Conservation (phyloP, 805 yeast genomes). For the Candida mattraensis region DNA sequence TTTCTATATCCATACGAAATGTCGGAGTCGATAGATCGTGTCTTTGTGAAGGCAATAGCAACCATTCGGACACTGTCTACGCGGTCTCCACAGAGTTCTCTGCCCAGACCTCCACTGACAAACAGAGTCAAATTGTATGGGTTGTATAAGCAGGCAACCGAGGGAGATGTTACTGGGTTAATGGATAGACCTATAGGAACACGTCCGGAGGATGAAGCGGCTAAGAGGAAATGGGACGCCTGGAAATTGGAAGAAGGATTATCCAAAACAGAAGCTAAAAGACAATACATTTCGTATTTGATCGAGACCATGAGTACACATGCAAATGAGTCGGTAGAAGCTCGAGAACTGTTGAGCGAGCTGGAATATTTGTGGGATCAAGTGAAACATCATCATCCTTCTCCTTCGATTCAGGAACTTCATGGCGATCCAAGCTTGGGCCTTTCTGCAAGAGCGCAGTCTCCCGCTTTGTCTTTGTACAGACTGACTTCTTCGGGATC, state of each 20-base stretch:
- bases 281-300: slow-evolving; percentile 63
- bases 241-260: slow-evolving; percentile 79
- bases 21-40: slow-evolving; percentile 68
- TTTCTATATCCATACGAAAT: slow-evolving; percentile 23
- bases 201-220: slow-evolving; percentile 62
- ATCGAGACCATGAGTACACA: slow-evolving; percentile 72
- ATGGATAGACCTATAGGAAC: slow-evolving; percentile 65
- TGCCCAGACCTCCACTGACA: slow-evolving; percentile 78
- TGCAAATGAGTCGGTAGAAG: slow-evolving; percentile 66
- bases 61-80: slow-evolving; percentile 74
- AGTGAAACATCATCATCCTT: slow-evolving; percentile 34
- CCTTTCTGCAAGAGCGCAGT: slow-evolving; percentile 26
- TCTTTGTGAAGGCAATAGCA: slow-evolving; percentile 78
- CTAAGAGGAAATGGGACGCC: slow-evolving; percentile 78
- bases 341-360: slow-evolving; percentile 63
- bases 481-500: slow-evolving; percentile 33
- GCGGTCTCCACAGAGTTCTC: slow-evolving; percentile 56
- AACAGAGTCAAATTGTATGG: slow-evolving; percentile 72
- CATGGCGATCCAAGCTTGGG: slow-evolving; percentile 13
- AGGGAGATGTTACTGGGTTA: slow-evolving; percentile 74
- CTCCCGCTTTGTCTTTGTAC: slow-evolving; percentile 36
- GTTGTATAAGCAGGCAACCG: slow-evolving; percentile 85
- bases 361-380: slow-evolving; percentile 77
- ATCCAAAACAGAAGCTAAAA: slow-evolving; percentile 68
- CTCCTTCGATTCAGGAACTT: slow-evolving; percentile 21